phyloP scores from a whole-genome alignment of 768 basidiomycete species.

The Mycena sanguinolenta region DNA sequence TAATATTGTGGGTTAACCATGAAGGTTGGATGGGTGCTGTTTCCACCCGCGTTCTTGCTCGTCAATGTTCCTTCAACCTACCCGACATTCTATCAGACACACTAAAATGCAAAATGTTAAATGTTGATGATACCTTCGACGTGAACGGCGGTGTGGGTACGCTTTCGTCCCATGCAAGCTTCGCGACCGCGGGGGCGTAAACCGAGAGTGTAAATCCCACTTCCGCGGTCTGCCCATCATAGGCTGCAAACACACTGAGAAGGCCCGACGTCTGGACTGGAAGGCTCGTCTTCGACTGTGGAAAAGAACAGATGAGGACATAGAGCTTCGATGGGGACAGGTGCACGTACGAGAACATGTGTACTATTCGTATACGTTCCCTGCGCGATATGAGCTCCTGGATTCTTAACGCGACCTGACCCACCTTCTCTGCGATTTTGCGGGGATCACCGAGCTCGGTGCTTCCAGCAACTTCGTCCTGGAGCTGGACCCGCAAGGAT shows the following conservation, averaged over 20 bases:
- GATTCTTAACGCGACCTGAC: background rate
- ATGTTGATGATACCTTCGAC: slow-evolving; percentile 48
- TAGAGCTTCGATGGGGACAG: background rate
- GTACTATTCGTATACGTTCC: slow-evolving; percentile 68
- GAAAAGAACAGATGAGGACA: background rate
- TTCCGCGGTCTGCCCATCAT: slow-evolving; percentile 73
- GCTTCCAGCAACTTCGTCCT: slow-evolving; percentile 52
- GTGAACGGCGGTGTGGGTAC: slow-evolving; percentile 54
- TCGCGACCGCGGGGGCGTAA: slow-evolving; percentile 56
- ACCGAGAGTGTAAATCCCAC: slow-evolving; percentile 79
- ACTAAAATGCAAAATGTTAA: background rate
- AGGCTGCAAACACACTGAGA: slow-evolving; percentile 72
- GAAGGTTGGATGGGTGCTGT: slow-evolving; percentile 82
- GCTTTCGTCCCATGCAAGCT: slow-evolving; percentile 63
- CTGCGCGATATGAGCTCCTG: slow-evolving; percentile 40
- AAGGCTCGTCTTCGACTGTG: slow-evolving; percentile 54
- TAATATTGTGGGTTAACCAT: slow-evolving; percentile 93
- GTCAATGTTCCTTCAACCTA: slow-evolving; percentile 77
- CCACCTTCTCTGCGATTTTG: slow-evolving; percentile 56
- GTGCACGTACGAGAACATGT: slow-evolving; percentile 57
- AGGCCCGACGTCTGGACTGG: slow-evolving; percentile 52
- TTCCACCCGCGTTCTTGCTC: slow-evolving; percentile 85
- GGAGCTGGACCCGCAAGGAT: slow-evolving; percentile 67
- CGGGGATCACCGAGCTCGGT: slow-evolving; percentile 45
- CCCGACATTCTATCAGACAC: background rate